Conservation (phyloP, 495 filamentous ascomycete species). For the Sordaria brevicollis region DNA sequence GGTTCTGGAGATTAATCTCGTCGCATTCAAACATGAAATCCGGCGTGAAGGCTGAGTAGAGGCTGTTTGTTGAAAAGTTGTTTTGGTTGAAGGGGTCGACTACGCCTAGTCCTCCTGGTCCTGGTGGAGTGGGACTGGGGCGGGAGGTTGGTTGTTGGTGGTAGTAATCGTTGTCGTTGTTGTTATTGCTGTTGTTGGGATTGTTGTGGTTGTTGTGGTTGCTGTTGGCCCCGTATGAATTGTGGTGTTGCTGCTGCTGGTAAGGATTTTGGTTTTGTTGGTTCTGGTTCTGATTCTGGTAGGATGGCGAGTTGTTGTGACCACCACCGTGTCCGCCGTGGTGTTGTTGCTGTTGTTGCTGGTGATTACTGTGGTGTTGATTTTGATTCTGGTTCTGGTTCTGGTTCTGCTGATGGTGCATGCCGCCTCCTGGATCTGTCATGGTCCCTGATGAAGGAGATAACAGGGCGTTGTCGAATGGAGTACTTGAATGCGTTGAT, state of each 20-base stretch:
- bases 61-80: background rate
- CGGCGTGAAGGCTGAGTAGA: background rate
- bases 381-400: constrained; percentile 1
- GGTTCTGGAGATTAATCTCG: background rate
- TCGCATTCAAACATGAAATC: background rate
- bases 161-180: constrained; percentile 14
- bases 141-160: background rate
- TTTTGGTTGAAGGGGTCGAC: background rate
- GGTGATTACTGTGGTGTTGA: background rate
- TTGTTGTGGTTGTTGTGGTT: constrained; percentile 4
- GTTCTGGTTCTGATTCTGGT: background rate
- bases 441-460: background rate
- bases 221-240: background rate
- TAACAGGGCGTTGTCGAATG: background rate
- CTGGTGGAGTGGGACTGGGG: background rate
- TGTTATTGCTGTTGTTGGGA: background rate
- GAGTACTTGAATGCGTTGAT: background rate
- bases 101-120: background rate
- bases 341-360: constrained; percentile 1
- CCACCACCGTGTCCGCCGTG: background rate
- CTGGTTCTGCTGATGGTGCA: background rate
- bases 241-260: background rate
- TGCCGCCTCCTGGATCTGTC: background rate
- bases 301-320: background rate
- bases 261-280: background rate